Percentiles rank a stretch among this genome's conserved stretches.
phyloP scores from a whole-genome alignment of 148 eudicot species.

The Camellia granthamiana region DNA sequence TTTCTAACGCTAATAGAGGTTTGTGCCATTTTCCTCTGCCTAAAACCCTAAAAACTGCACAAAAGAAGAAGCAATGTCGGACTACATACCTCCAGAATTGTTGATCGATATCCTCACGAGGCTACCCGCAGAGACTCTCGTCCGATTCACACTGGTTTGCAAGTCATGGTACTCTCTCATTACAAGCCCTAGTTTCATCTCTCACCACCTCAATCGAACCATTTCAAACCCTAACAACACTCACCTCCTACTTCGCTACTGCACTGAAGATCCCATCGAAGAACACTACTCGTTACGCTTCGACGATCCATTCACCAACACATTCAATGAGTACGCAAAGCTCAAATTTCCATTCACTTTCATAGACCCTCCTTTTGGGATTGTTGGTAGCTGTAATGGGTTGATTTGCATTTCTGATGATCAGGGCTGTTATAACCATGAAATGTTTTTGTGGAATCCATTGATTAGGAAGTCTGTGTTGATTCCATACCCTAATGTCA shows the following conservation, averaged over 20 bases:
- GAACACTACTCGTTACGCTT: slow-evolving; percentile 4
- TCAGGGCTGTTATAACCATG: background rate
- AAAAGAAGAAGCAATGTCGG: background rate
- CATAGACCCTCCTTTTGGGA: background rate
- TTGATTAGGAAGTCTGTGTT: background rate
- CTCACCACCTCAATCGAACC: slow-evolving; percentile 1
- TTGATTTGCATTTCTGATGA: slow-evolving; percentile 12
- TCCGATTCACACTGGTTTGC: slow-evolving; percentile 7
- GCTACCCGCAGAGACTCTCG: background rate
- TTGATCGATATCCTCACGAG: slow-evolving; percentile 2
- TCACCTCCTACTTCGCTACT: no score
- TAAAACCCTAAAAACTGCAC: background rate
- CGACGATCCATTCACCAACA: background rate
- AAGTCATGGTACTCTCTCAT: slow-evolving; percentile 3
- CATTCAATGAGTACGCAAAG: slow-evolving; percentile 6
- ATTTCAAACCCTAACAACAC: background rate
- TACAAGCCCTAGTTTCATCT: background rate
- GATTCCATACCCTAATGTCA: background rate
- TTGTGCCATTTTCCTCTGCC: background rate
- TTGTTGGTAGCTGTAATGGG: slow-evolving; percentile 15
- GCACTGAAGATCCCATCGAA: background rate
- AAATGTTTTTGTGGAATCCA: slow-evolving; percentile 14
- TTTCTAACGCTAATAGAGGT: background rate
- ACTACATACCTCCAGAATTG: background rate
- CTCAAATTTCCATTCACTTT: background rate